phyloP scores from a whole-genome alignment of 306 rosid species.

The Vigna nakashimae region DNA sequence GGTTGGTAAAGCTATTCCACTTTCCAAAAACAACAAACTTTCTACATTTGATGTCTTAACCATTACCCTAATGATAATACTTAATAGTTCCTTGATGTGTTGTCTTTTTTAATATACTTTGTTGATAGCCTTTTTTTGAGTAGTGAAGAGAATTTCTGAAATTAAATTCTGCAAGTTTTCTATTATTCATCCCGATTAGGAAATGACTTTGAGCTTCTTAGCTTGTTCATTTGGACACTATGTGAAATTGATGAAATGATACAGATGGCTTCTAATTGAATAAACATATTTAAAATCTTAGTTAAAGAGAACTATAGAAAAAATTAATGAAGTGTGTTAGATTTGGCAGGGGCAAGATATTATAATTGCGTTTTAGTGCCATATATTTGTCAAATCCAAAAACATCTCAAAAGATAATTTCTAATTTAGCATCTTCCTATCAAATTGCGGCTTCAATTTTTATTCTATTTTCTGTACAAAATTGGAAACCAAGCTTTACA shows the following conservation, averaged over 20 bases:
- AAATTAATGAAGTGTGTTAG: conserved; percentile 5
- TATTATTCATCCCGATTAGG: conserved; percentile 24
- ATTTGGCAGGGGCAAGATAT: conserved; percentile 28
- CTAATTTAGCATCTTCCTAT: conserved; percentile 22
- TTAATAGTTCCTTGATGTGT: neutral
- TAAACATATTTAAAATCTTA: conserved; percentile 11
- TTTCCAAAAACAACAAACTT: neutral
- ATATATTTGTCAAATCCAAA: conserved; percentile 17
- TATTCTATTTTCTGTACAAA: neutral
- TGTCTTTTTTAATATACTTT: neutral
- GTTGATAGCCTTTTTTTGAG: neutral
- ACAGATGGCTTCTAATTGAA: neutral
- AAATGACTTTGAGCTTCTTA: conserved; percentile 6
- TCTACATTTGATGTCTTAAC: neutral
- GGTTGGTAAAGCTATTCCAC: too few relatives aligned
- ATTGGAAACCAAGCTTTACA: conserved; percentile 31
- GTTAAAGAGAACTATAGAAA: neutral
- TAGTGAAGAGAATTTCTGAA: neutral
- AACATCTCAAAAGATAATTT: neutral
- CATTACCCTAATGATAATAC: neutral
- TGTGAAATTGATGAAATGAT: neutral
- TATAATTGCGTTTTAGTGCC: neutral
- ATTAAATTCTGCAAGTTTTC: conserved; percentile 1
- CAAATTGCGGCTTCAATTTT: neutral
- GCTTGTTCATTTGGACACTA: conserved; percentile 12